Evolutionary conservation across 169 alveolate species (phyloP).

Genomic region (Plasmodium relictum): DNA sequence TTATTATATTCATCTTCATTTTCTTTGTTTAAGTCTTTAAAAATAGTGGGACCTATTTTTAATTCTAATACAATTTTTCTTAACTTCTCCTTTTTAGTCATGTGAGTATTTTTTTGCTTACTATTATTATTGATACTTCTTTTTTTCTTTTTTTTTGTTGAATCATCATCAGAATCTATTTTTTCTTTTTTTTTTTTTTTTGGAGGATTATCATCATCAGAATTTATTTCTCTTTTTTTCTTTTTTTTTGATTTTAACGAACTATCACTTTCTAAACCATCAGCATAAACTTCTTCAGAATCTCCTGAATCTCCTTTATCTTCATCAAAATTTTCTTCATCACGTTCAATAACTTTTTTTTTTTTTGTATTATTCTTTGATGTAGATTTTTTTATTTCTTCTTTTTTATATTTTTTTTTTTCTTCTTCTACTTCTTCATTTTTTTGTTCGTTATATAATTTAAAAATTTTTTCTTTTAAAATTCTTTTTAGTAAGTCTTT

Average conservation of each 20-base stretch:
- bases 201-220: conserved; percentile 4
- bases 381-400: conserved; percentile 4
- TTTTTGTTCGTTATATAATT: conserved; percentile 45
- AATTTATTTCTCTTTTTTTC: conserved; percentile 32
- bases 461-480: conserved; percentile 61
- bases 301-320: background rate
- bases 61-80: conserved; percentile 59
- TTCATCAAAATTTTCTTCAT: conserved; percentile 1
- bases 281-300: background rate
- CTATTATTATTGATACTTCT: conserved; percentile 11
- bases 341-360: background rate
- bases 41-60: conserved; percentile 74
- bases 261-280: conserved; percentile 1
- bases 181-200: conserved; percentile 42
- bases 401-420: background rate
- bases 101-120: conserved; percentile 49
- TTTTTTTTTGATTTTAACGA: conserved; percentile 1
- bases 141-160: conserved; percentile 34
- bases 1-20: conserved; percentile 63
- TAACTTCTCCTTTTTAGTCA: conserved; percentile 46
- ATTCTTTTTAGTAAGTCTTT: conserved; percentile 53
- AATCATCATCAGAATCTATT: conserved; percentile 23
- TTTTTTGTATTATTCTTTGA: conserved; percentile 11
- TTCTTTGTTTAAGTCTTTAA: conserved; percentile 67
- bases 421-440: conserved; percentile 24